phyloP scores from a whole-genome alignment of 768 basidiomycete genomes.

The Ephemerocybe angulata region DNA sequence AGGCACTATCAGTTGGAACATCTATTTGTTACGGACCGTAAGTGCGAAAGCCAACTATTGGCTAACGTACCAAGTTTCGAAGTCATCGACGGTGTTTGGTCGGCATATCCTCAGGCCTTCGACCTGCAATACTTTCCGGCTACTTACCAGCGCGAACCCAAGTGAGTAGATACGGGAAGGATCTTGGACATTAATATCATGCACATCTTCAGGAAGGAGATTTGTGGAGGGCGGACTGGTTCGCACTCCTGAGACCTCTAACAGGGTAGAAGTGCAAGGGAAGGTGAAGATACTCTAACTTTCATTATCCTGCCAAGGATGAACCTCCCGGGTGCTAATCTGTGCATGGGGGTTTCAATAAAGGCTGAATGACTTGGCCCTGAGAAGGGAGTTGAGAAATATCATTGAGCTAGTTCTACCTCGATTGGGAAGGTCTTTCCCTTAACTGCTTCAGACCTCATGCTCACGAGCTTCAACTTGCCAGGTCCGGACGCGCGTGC shows the following conservation, averaged over 20 bases:
- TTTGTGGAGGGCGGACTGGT: too few species aligned
- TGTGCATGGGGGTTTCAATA: too few species aligned
- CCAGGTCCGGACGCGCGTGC: background rate
- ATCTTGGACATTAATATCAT: background rate
- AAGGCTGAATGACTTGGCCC: too few species aligned
- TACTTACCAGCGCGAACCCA: background rate
- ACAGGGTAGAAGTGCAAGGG: too few species aligned
- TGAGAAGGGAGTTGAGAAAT: too few species aligned
- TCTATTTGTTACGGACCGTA: background rate
- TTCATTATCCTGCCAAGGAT: too few species aligned
- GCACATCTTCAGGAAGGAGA: background rate
- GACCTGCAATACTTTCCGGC: background rate
- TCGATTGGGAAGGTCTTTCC: background rate
- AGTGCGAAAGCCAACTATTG: background rate
- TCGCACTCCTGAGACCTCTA: too few species aligned
- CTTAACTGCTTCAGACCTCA: background rate
- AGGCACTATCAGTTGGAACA: background rate
- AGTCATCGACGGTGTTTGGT: background rate
- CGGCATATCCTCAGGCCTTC: background rate
- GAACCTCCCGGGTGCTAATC: too few species aligned
- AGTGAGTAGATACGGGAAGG: background rate
- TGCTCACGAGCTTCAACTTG: background rate
- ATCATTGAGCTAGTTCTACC: background rate
- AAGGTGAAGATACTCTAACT: too few species aligned
- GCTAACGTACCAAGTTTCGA: too few species aligned